Evolutionary conservation across 352 stramenopile species (phyloP), one percentile per base, ranked within the genome.

Genomic region (Globisporangium takayamanum): DNA sequence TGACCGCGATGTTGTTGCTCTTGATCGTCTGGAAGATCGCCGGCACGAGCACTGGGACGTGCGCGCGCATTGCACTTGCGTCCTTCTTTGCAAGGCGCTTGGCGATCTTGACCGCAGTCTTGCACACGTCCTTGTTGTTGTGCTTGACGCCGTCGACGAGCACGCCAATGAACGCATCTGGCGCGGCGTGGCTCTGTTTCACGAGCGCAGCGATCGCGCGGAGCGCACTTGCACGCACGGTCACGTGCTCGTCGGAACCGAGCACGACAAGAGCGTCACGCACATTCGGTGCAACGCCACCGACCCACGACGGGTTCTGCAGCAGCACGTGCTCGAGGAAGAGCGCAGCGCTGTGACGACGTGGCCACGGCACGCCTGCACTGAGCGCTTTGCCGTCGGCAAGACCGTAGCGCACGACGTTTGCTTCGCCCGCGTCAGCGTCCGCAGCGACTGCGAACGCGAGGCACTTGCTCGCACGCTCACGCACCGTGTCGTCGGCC

Each of bases 1-100:
- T 96, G 52, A 94, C 85, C 0, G 81, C 78, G 55, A 96, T 79
- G 66, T 96, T 94, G 64, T 87, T 87, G 72, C 86, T 88, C 76
- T 94, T 94, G 69, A 96, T 91, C 42, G 88, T 72, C 64, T 78
- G 67, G 59, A 96, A 94, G 36, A 87, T 81, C 54, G 78, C 66
- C 22, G 84, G 80, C 59, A 96, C 87, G 45, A 96, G 76, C 49
- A 67, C 64, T 12, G 55, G 49, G 26, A 92, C 42, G 53, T 92
- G 72, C 16, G 59, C 62, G 10, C 83, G 85, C 53, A 74, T 82
- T 28, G 69, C 55, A 47, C 69, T 70, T 10, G 87, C 74, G n/a
- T 83, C 74, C 26, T 74, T 72, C 70, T 94, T 93, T 5, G 79
- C 77, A 49, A 88, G 57, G 7, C 80, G 60, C 68, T 96, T 94